Base-by-base conservation (phyloP, 306 rosid species). In the Citrullus amarus region DNA sequence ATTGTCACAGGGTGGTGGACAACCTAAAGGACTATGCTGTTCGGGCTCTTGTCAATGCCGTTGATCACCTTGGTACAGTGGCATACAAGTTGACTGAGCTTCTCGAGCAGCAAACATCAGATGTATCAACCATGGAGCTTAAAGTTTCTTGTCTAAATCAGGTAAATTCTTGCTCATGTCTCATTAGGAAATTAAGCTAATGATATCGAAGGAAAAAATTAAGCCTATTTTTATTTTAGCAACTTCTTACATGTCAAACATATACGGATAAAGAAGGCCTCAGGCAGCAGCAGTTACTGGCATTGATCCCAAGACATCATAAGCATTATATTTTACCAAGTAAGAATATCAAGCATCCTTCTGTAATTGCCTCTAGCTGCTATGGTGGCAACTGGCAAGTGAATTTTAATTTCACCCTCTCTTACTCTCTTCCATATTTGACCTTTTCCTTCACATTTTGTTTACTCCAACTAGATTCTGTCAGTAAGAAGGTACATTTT, bases 61-160 rank as follows among this genome's bases (percentile, higher is more conserved):
- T 94, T 60, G 98, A 92, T 89, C 97, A 94, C 88, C 96, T 94
- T 75, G 98, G 98, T 82, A 94, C 98, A 6, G 98, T 94, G n/a
- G 95, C 97, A 59, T 92, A 84, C 93, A 94, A 94, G 87, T 87
- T 94, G 80, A 86, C 87, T 0, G 92, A 90, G 83, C 92, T 92
- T 81, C 83, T 94, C 57, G 98, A 92, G 79, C 90, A 94, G 89
- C 93, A 92, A 88, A 81, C 92, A 13, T 68, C 71, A 61, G 95
- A 92, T 55, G 84, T 90, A 82, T 89, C 97, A 77, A 81, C 91
- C 57, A 88, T 88, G 91, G 93, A 89, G 80, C 81, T 88, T 77
- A 92, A 88, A 79, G 87, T 89, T 75, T 87, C 91, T 82, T 84
- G 88, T 38, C 67, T 94, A 77, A 87, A 88, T 87, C 96, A 92